phyloP scores from a whole-genome alignment of 2,329 filamentous ascomycete species.

The Aspergillus costaricaensis region DNA sequence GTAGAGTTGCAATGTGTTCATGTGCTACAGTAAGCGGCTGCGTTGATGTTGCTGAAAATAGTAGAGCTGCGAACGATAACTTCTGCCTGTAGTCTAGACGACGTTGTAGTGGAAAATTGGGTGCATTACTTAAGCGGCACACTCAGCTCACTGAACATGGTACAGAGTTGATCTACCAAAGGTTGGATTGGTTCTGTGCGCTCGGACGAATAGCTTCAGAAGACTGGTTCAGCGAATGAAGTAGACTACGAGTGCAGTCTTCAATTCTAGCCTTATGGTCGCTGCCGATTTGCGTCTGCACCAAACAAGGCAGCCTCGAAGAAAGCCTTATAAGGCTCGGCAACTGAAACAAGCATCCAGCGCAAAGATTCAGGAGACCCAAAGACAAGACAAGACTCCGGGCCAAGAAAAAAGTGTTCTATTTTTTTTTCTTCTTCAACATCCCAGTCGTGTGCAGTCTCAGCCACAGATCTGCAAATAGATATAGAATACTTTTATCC shows the following conservation, averaged over 20 bases:
- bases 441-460: not conserved
- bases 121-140: too few relatives aligned
- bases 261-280: not conserved
- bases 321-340: not conserved
- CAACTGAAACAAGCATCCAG: not conserved
- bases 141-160: too few relatives aligned
- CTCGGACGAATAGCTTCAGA: too few relatives aligned
- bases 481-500: not conserved
- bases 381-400: not conserved
- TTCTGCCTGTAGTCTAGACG: too few relatives aligned
- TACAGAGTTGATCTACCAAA: too few relatives aligned
- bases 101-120: too few relatives aligned
- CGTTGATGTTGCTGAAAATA: not conserved
- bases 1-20: not conserved
- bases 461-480: not conserved
- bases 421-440: not conserved
- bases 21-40: not conserved
- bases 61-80: not conserved
- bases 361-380: too few relatives aligned
- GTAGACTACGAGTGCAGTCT: too few relatives aligned
- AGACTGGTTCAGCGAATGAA: too few relatives aligned
- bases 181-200: too few relatives aligned
- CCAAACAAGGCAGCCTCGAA: not conserved
- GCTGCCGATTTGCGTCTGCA: not conserved
- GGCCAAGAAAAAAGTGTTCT: not conserved